Percentiles rank a stretch among this genome's conserved stretches.
phyloP scores from a whole-genome alignment of 257 asterid genomes.

The Penstemon barbatus region DNA sequence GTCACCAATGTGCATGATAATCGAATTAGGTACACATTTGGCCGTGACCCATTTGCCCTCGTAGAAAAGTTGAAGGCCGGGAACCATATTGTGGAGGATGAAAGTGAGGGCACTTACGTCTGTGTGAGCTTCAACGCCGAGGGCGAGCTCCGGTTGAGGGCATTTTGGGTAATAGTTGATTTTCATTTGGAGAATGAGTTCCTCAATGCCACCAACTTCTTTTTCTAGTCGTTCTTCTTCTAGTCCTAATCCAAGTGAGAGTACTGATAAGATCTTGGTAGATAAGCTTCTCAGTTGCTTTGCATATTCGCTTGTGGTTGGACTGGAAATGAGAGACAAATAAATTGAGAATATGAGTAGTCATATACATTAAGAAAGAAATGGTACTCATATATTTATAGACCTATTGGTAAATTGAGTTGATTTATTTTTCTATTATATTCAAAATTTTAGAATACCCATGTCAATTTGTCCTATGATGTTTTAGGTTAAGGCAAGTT shows the following conservation, averaged over 20 bases:
- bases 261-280: slow-evolving; percentile 59
- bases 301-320: slow-evolving; percentile 66
- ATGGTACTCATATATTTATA: too few relatives aligned
- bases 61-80: slow-evolving; percentile 79
- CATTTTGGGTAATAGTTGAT: slow-evolving; percentile 91
- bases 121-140: slow-evolving; percentile 92
- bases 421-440: too few relatives aligned
- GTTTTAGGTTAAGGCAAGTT: too few relatives aligned
- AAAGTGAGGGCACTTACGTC: slow-evolving; percentile 86
- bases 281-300: slow-evolving; percentile 56
- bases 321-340: slow-evolving; percentile 36
- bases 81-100: slow-evolving; percentile 96
- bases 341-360: too few relatives aligned
- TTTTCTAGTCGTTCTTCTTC: slow-evolving; percentile 66
- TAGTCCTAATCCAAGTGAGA: slow-evolving; percentile 67
- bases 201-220: slow-evolving; percentile 82
- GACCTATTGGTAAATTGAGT: too few relatives aligned
- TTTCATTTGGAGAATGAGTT: slow-evolving; percentile 70
- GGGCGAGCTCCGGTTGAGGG: slow-evolving; percentile 94
- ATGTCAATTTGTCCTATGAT: too few relatives aligned
- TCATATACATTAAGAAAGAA: too few relatives aligned
- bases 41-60: slow-evolving; percentile 83
- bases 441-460: too few relatives aligned
- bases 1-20: slow-evolving; percentile 88
- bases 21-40: slow-evolving; percentile 81